Conservation (phyloP, 495 filamentous ascomycete species). For the Xylaria nigripes region DNA sequence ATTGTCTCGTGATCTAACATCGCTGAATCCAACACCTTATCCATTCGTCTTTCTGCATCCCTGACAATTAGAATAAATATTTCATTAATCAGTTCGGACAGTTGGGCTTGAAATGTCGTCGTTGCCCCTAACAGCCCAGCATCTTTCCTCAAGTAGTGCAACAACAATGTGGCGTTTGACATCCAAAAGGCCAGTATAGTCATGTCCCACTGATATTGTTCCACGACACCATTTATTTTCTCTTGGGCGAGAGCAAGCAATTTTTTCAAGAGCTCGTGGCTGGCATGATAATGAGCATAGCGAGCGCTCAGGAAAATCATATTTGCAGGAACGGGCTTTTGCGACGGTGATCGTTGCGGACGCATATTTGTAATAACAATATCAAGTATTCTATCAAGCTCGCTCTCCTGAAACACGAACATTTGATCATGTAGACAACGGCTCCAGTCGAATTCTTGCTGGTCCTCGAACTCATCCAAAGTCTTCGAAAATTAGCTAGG, state of each 20-base stretch:
- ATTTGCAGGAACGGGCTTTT: conserved; percentile 96
- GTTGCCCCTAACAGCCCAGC: conserved; percentile 72
- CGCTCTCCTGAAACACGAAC: conserved; percentile 98
- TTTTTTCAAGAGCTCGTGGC: conserved; percentile 68
- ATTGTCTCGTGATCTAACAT: conserved; percentile 99
- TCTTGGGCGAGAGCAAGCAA: conserved; percentile 83
- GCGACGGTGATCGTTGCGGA: conserved; percentile 85
- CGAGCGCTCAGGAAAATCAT: conserved; percentile 90
- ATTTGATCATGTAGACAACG: conserved; percentile 95
- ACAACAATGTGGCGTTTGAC: conserved; percentile 87
- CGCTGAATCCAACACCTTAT: conserved; percentile 84
- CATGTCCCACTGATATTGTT: conserved; percentile 97
- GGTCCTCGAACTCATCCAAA: conserved; percentile 74
- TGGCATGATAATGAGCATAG: conserved; percentile 96
- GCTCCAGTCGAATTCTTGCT: conserved; percentile 96
- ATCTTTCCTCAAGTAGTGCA: conserved; percentile 97
- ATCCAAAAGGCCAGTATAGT: conserved; percentile 98
- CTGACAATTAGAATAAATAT: conserved; percentile 98
- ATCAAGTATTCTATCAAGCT: conserved; percentile 81
- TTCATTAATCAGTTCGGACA: conserved; percentile 94
- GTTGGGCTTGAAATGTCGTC: conserved; percentile 80
- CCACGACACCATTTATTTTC: conserved; percentile 93
- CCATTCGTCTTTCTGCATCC: conserved; percentile 94
- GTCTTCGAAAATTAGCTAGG: conserved; percentile 42
- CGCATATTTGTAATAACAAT: conserved; percentile 98